These are phyloP conservation scores for Halteria grandinella DNA, from an alignment of 73 alveolate species.

Conservation along the genomic window DNA sequence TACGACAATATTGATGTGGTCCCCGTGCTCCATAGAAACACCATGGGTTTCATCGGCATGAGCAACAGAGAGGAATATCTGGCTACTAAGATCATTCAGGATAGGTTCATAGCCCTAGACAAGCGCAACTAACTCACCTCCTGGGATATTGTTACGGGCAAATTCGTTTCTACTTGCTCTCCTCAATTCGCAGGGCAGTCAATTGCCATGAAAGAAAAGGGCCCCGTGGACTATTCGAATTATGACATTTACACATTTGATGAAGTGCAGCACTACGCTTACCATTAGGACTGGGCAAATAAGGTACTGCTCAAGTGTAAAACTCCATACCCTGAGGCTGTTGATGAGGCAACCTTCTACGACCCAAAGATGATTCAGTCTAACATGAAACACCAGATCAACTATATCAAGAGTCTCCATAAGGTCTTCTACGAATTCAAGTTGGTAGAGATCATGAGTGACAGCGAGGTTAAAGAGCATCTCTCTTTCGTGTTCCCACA, in stretches of 20 bases:
- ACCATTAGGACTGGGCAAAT: neutral
- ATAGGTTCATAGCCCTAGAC: slow-evolving; percentile 21
- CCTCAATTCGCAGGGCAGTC: slow-evolving; percentile 7
- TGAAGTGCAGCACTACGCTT: neutral
- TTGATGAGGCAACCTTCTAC: slow-evolving; percentile 5
- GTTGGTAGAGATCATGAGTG: slow-evolving; percentile 9
- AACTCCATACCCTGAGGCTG: neutral
- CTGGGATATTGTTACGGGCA: slow-evolving; percentile 41
- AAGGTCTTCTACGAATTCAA: slow-evolving; percentile 22
- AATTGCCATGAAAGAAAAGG: neutral
- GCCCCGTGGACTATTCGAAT: neutral
- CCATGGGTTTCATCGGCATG: slow-evolving; percentile 28
- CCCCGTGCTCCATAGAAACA: slow-evolving; percentile 43
- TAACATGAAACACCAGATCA: neutral
- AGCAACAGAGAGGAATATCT: slow-evolving; percentile 5
- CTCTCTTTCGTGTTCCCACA: slow-evolving; percentile 22
- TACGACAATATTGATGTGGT: neutral
- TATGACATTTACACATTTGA: neutral
- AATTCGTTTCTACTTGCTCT: neutral
- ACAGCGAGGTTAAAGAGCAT: slow-evolving; percentile 28
- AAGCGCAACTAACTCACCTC: slow-evolving; percentile 7
- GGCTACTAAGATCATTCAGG: slow-evolving; percentile 18
- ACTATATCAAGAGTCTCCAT: neutral
- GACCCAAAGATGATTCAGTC: neutral
- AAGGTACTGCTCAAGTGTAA: neutral